phyloP scores from a whole-genome alignment of 805 yeast species.

The Starmerella potacharoeniae region DNA sequence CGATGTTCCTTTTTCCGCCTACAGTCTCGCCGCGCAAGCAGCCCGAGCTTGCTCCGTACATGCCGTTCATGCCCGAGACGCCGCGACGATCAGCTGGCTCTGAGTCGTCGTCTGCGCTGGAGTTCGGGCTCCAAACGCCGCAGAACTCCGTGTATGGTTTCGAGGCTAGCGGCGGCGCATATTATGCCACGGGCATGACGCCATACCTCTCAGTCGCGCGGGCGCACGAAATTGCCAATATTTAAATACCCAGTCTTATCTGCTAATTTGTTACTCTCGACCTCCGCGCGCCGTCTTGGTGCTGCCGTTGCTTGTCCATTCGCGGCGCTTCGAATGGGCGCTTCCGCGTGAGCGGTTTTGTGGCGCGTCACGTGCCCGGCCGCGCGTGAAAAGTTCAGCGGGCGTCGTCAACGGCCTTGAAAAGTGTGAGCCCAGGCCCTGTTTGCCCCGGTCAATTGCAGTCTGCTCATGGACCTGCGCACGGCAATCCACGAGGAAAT shows the following conservation, averaged over 20 bases:
- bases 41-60: conserved; percentile 9
- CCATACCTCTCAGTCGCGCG: conserved; percentile 9
- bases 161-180: conserved; percentile 3
- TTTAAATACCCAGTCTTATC: neutral
- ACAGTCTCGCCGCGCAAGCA: conserved; percentile 13
- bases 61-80: conserved; percentile 12
- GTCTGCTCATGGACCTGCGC: conserved; percentile 5
- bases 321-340: neutral
- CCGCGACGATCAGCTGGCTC: conserved; percentile 2
- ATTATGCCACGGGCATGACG: conserved; percentile 17
- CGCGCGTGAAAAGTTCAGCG: neutral
- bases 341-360: neutral
- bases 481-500: conserved; percentile 39
- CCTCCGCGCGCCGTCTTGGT: neutral
- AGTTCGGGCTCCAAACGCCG: conserved; percentile 16
- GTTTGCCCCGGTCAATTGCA: neutral
- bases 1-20: conserved; percentile 17
- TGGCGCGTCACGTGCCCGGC: neutral
- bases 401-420: neutral
- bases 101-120: conserved; percentile 1
- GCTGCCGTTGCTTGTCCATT: neutral
- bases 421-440: neutral
- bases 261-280: neutral
- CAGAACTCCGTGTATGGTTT: conserved; percentile 14
- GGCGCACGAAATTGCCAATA: neutral